Evolutionary conservation across 2,329 filamentous ascomycete species (phyloP).

Genomic region (Sarocladium kiliense): DNA sequence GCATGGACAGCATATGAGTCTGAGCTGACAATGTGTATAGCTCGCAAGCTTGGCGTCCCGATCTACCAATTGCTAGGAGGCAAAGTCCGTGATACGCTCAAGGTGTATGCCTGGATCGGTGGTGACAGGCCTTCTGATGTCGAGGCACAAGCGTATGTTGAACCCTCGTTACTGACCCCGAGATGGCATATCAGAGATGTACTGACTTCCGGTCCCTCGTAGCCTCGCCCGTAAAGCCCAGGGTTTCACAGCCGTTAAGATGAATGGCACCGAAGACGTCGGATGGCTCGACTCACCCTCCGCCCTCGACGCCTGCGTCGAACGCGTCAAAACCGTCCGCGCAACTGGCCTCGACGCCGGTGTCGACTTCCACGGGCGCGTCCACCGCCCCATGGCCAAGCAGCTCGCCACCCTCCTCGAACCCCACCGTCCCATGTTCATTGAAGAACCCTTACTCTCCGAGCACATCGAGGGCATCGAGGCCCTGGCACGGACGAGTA

Average conservation of each 20-base stretch:
- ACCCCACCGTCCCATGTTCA: slow-evolving; percentile 66
- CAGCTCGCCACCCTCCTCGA: slow-evolving; percentile 65
- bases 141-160: slow-evolving; percentile 51
- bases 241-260: slow-evolving; percentile 65
- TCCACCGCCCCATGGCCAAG: slow-evolving; percentile 78
- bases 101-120: slow-evolving; percentile 76
- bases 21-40: slow-evolving; percentile 17
- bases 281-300: slow-evolving; percentile 71
- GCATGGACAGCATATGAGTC: background rate
- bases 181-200: too few relatives aligned
- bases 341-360: slow-evolving; percentile 65
- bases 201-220: too few relatives aligned
- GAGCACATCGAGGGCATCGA: slow-evolving; percentile 63
- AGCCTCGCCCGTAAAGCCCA: slow-evolving; percentile 49
- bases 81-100: slow-evolving; percentile 63
- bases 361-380: slow-evolving; percentile 72
- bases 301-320: slow-evolving; percentile 56
- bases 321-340: slow-evolving; percentile 65
- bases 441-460: slow-evolving; percentile 68
- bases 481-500: slow-evolving; percentile 38
- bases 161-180: too few relatives aligned
- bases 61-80: slow-evolving; percentile 71
- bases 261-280: slow-evolving; percentile 74
- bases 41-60: slow-evolving; percentile 52
- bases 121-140: slow-evolving; percentile 67